These are phyloP conservation scores for Cadophora gregata DNA, from an alignment of 2,329 filamentous ascomycete genomes.

Conservation along the genomic window DNA sequence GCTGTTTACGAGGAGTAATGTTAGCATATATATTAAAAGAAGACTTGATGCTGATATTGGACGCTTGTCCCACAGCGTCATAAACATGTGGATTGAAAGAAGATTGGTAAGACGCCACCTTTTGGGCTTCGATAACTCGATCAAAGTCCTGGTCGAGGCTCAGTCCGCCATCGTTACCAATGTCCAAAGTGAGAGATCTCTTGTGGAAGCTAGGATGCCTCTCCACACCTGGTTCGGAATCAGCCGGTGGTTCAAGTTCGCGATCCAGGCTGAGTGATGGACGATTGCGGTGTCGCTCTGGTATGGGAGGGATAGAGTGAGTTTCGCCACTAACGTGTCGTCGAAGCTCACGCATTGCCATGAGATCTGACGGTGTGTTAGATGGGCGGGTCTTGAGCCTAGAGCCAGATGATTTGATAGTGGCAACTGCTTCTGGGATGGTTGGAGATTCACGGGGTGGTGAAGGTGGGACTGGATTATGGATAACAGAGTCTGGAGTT, in stretches of 20 bases:
- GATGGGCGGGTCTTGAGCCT: slow-evolving; percentile 90
- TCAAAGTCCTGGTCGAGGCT: slow-evolving; percentile 94
- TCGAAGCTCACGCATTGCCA: slow-evolving; percentile 84
- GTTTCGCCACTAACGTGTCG: slow-evolving; percentile 82
- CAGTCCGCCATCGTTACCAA: slow-evolving; percentile 76
- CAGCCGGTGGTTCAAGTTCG: slow-evolving; percentile 35
- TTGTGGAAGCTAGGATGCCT: slow-evolving; percentile 79
- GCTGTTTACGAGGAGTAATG: slow-evolving; percentile 71
- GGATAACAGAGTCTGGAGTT: slow-evolving; percentile 90
- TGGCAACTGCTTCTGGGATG: slow-evolving; percentile 83
- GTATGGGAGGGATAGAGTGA: slow-evolving; percentile 64
- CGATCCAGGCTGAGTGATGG: slow-evolving; percentile 55
- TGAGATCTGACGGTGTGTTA: slow-evolving; percentile 82
- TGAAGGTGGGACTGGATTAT: slow-evolving; percentile 63
- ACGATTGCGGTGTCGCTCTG: slow-evolving; percentile 63
- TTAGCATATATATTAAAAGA: slow-evolving; percentile 60
- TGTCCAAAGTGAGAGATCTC: slow-evolving; percentile 80
- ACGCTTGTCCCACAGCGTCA: slow-evolving; percentile 53
- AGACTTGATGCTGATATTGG: slow-evolving; percentile 36
- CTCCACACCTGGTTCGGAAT: slow-evolving; percentile 43
- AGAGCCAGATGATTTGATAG: slow-evolving; percentile 86
- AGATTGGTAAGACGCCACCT: slow-evolving; percentile 69
- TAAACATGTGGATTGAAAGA: slow-evolving; percentile 36
- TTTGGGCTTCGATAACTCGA: slow-evolving; percentile 93
- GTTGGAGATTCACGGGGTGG: slow-evolving; percentile 55